Percentiles rank a stretch among this genome's conserved stretches.
These are phyloP conservation scores for Apophysomyces elegans DNA, from an alignment of 371 early-diverging fungal genomes.

Conservation along the genomic window DNA sequence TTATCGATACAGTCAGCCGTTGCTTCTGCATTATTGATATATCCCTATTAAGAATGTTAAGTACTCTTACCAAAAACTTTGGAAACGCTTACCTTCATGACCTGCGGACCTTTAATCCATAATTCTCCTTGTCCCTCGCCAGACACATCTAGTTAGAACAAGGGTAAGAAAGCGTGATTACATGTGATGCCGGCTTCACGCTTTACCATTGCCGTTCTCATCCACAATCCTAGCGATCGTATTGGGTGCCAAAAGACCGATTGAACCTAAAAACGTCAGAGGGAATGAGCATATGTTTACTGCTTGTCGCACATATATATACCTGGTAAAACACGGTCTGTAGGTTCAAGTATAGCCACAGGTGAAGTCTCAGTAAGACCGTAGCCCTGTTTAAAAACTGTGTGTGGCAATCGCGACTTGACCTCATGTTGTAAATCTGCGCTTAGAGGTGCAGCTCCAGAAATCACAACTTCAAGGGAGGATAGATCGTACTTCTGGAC, in stretches of 20 bases:
- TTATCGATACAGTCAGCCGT: constrained; percentile 68
- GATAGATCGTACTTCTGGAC: constrained; percentile 72
- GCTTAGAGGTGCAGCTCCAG: constrained; percentile 87
- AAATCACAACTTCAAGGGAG: constrained; percentile 60
- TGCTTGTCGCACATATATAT: not conserved
- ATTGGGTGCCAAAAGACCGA: constrained; percentile 72
- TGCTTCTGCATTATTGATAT: constrained; percentile 70
- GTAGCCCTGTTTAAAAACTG: constrained; percentile 59
- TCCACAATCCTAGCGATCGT: constrained; percentile 72
- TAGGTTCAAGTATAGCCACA: constrained; percentile 27
- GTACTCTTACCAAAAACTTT: constrained; percentile 49
- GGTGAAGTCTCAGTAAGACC: constrained; percentile 75
- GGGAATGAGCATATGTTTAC: no score
- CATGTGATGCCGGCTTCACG: constrained; percentile 2
- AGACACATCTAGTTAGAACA: constrained; percentile 45
- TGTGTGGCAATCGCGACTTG: not conserved
- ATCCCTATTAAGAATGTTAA: constrained; percentile 70
- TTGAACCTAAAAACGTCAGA: constrained; percentile 54
- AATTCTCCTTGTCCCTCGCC: constrained; percentile 72
- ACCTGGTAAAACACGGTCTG: constrained; percentile 22
- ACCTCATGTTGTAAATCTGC: constrained; percentile 31
- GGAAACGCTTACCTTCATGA: constrained; percentile 18
- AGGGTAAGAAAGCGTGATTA: not conserved
- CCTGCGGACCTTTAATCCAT: constrained; percentile 56
- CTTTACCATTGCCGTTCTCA: constrained; percentile 45